Conservation (phyloP, 139 green algal species). For the Chlamydomonas sp. region DNA sequence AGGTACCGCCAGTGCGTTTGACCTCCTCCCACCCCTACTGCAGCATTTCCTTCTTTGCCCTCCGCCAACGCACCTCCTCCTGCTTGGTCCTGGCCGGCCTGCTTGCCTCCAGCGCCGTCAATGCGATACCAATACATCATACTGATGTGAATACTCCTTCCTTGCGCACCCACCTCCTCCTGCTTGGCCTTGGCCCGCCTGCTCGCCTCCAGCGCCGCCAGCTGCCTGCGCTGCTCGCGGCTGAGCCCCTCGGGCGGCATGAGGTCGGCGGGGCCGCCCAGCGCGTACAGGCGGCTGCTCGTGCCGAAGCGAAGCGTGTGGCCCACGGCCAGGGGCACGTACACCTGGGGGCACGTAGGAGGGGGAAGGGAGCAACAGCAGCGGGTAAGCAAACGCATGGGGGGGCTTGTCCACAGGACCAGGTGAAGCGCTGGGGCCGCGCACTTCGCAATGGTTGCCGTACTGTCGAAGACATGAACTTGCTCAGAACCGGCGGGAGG, state of each 20-base stretch:
- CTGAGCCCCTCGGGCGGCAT: slow-evolving; percentile 87
- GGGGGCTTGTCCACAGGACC: no score
- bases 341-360: neutral
- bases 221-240: slow-evolving; percentile 59
- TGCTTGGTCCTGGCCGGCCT: slow-evolving; percentile 40
- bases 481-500: no score
- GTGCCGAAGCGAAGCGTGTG: slow-evolving; percentile 84
- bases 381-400: no score
- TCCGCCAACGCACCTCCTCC: slow-evolving; percentile 10
- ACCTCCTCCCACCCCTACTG: slow-evolving; percentile 8
- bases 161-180: slow-evolving; percentile 22
- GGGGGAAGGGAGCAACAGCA: neutral
- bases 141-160: no score
- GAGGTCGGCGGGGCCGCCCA: slow-evolving; percentile 85
- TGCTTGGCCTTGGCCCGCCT: slow-evolving; percentile 40
- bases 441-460: no score
- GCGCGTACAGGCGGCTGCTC: slow-evolving; percentile 83
- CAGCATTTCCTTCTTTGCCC: neutral
- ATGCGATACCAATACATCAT: neutral
- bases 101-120: slow-evolving; percentile 61
- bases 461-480: no score
- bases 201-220: slow-evolving; percentile 61
- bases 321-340: slow-evolving; percentile 35
- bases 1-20: neutral
- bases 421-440: no score